Base-by-base conservation (phyloP, 2,329 filamentous ascomycete species). In the Escovopsis sp. region DNA sequence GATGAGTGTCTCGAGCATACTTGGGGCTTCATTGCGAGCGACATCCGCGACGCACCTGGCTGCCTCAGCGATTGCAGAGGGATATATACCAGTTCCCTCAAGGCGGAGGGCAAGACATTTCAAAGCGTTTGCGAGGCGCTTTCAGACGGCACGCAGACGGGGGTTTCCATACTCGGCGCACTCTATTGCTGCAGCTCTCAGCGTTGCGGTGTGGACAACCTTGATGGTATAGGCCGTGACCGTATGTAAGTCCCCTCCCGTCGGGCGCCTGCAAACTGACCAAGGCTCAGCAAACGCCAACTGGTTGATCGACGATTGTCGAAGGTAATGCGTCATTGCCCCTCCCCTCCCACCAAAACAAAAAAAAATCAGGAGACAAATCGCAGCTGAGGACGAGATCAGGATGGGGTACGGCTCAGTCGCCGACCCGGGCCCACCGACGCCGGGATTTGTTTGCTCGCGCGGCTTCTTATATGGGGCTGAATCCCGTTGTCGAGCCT, bases 131-230 rank as follows among this genome's bases (percentile, higher is more conserved):
- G 65, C 47, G 45, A 56, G 45, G 46, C 45, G 6, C 53, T 64
- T 5, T 48, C 54, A 47, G 45, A 54, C 51, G 50, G 39, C 15
- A 40, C 44, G 7, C 41, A 45, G 16, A 47, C 54, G 29, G 50
- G 51, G 24, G 50, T 57, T 35, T 39, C 51, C 7, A 44, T 45
- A n/a, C 58, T 74, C 10, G 65, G 62, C 59, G 51, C 57, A 34
- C 55, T 74, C 16, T 74, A 74, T 51, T 69, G 68, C 53, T 73
- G 71, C 52, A 68, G 73, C 50, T 60, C 63, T 39, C 62, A 59
- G 39, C 60, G 60, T 39, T 75, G 71, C 50, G 71, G 70, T 25
- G 67, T 74, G 36, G 55, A 60, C 41, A 55, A 58, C 39, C 47
- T 58, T 25, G 46, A 45, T 11, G 44, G 47, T 25, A 39, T 43